Percentiles rank a stretch among this genome's conserved stretches.
These are phyloP conservation scores for Agaricus sinodeliciosus DNA, from an alignment of 768 basidiomycete species.

Conservation along the genomic window DNA sequence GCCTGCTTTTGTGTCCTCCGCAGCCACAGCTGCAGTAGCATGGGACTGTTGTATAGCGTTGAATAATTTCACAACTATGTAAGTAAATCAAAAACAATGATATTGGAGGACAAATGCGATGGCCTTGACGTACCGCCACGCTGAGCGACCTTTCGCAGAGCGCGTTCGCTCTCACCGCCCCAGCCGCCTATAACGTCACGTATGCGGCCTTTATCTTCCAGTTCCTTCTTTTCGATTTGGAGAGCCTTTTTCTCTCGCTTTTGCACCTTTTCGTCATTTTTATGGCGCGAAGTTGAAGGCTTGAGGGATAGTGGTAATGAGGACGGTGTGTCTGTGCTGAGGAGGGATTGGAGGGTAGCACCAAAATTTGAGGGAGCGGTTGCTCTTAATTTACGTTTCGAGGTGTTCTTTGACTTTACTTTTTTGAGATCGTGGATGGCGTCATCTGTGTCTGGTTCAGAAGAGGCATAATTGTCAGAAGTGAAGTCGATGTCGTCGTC, in stretches of 20 bases:
- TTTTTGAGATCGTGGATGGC: constrained; percentile 51
- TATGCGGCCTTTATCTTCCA: constrained; percentile 61
- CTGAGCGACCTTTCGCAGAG: constrained; percentile 77
- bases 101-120: neutral
- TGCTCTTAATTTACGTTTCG: constrained; percentile 79
- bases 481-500: constrained; percentile 12
- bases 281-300: constrained; percentile 61
- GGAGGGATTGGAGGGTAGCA: constrained; percentile 61
- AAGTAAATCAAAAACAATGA: neutral
- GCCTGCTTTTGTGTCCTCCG: constrained; percentile 51
- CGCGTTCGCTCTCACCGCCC: constrained; percentile 79
- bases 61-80: constrained; percentile 74
- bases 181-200: constrained; percentile 79
- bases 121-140: constrained; percentile 56
- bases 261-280: constrained; percentile 74
- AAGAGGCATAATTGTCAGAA: constrained; percentile 16
- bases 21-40: constrained; percentile 40
- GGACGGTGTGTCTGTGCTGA: constrained; percentile 67
- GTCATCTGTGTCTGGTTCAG: constrained; percentile 46
- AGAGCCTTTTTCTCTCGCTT: constrained; percentile 64
- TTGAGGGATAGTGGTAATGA: constrained; percentile 71
- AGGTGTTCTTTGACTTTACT: constrained; percentile 70
- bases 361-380: constrained; percentile 72
- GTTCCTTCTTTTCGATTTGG: constrained; percentile 65
- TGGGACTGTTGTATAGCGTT: constrained; percentile 85